Conservation (phyloP, 2,329 filamentous ascomycete genomes). For the Pseudogymnoascus sp. region DNA sequence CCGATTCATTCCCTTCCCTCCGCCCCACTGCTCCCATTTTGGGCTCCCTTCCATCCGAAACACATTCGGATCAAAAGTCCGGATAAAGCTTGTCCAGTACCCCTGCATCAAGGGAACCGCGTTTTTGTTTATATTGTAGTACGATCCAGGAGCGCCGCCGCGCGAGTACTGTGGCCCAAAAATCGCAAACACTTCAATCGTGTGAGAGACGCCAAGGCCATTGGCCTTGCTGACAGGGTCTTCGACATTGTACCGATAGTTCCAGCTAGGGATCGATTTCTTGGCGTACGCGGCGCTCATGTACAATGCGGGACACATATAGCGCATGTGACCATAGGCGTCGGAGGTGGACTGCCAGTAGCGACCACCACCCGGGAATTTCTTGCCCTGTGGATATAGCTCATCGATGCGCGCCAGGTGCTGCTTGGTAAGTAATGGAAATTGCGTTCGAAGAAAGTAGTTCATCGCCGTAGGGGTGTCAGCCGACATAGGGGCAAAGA, state of each 20-base stretch:
- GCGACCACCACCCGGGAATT: slow-evolving; percentile 39
- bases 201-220: slow-evolving; percentile 60
- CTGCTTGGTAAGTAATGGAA: slow-evolving; percentile 42
- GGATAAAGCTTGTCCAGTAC: slow-evolving; percentile 70
- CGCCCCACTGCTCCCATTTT: slow-evolving; percentile 42
- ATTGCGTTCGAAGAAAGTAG: slow-evolving; percentile 50
- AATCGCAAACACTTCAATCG: slow-evolving; percentile 57
- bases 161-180: slow-evolving; percentile 54
- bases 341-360: slow-evolving; percentile 53
- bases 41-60: slow-evolving; percentile 39
- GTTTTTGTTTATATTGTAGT: slow-evolving; percentile 44
- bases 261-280: slow-evolving; percentile 42
- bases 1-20: slow-evolving; percentile 19
- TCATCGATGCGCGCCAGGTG: slow-evolving; percentile 46
- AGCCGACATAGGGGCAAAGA: slow-evolving; percentile 46
- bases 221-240: slow-evolving; percentile 44
- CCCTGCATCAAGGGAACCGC: slow-evolving; percentile 56
- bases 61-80: slow-evolving; percentile 57
- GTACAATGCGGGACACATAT: slow-evolving; percentile 55
- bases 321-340: slow-evolving; percentile 57
- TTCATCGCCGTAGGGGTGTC: slow-evolving; percentile 42
- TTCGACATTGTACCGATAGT: slow-evolving; percentile 59
- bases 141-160: slow-evolving; percentile 45
- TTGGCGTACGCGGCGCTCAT: slow-evolving; percentile 29
- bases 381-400: slow-evolving; percentile 45